Evolutionary conservation across 257 asterid species (phyloP).

Genomic region (Penstemon newberryi): DNA sequence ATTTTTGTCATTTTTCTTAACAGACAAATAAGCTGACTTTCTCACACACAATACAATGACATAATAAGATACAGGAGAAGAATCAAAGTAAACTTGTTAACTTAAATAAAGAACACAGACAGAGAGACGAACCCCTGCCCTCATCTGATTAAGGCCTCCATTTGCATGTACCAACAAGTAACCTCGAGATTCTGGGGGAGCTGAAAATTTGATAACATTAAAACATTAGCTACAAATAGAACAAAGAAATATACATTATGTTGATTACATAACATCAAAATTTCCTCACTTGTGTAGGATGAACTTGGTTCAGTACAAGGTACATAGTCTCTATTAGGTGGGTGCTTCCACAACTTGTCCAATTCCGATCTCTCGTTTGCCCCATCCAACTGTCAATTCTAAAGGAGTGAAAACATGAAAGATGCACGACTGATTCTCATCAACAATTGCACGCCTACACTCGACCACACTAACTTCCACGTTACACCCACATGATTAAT

Average conservation of each 20-base stretch:
- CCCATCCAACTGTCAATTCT: conserved; percentile 81
- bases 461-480: conserved; percentile 23
- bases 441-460: conserved; percentile 27
- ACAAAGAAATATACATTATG: background rate
- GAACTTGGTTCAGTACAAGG: conserved; percentile 74
- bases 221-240: conserved; percentile 19
- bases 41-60: background rate
- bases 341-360: conserved; percentile 75
- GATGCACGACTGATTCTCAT: conserved; percentile 46
- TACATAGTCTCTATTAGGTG: conserved; percentile 66
- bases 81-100: background rate
- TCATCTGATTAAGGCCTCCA: conserved; percentile 99
- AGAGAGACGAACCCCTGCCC: conserved; percentile 77
- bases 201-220: conserved; percentile 43
- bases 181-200: conserved; percentile 73
- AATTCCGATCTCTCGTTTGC: conserved; percentile 42
- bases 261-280: background rate
- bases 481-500: conserved; percentile 19
- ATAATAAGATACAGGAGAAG: background rate
- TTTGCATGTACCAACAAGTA: conserved; percentile 86
- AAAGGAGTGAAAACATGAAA: conserved; percentile 77
- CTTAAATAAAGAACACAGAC: conserved; percentile 1
- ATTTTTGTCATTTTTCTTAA: background rate
- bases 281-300: conserved; percentile 57
- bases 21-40: conserved; percentile 1